A percentile compares a stretch with the other conserved stretches of the same genome.
phyloP scores from a whole-genome alignment of 2,329 filamentous ascomycete genomes.

The Pseudocercospora pini-densiflorae region DNA sequence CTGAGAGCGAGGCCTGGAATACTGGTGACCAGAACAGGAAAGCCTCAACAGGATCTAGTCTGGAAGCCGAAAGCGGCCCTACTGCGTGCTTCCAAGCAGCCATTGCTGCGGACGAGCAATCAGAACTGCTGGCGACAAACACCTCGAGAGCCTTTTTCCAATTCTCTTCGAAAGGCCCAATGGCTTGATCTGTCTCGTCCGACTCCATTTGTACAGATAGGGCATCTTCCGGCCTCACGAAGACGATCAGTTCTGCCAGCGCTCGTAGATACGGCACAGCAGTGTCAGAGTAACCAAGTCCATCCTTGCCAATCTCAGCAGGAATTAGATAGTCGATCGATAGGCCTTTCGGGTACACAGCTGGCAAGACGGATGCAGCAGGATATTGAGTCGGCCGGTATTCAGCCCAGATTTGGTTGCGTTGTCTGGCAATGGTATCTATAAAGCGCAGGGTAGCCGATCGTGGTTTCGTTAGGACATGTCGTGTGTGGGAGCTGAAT shows the following conservation, averaged over 20 bases:
- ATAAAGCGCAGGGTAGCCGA: conserved; percentile 40
- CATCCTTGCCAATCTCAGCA: conserved; percentile 21
- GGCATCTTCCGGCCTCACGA: conserved; percentile 17
- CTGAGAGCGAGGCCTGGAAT: conserved; percentile 19
- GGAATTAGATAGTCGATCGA: conserved; percentile 40
- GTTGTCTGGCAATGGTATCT: conserved; percentile 41
- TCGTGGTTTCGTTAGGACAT: conserved; percentile 6
- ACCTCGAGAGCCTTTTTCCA: conserved; percentile 38
- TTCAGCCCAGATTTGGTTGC: conserved; percentile 40
- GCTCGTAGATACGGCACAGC: conserved; percentile 19
- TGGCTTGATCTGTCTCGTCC: conserved; percentile 33
- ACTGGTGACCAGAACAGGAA: conserved; percentile 36
- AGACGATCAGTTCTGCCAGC: conserved; percentile 23
- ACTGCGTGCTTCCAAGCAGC: conserved; percentile 39
- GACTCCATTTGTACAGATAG: conserved; percentile 31
- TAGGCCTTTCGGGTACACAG: conserved; percentile 41
- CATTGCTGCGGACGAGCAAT: conserved; percentile 21
- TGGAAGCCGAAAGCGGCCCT: conserved; percentile 32
- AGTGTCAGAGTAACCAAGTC: not conserved
- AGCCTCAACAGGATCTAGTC: conserved; percentile 40
- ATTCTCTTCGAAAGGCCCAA: conserved; percentile 43
- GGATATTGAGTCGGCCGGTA: conserved; percentile 34
- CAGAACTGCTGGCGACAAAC: conserved; percentile 24
- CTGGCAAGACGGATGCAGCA: conserved; percentile 34
- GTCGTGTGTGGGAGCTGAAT: not conserved